These are phyloP conservation scores for Populus trichocarpa DNA, from an alignment of 441 rosid genomes.

Conservation along the genomic window DNA sequence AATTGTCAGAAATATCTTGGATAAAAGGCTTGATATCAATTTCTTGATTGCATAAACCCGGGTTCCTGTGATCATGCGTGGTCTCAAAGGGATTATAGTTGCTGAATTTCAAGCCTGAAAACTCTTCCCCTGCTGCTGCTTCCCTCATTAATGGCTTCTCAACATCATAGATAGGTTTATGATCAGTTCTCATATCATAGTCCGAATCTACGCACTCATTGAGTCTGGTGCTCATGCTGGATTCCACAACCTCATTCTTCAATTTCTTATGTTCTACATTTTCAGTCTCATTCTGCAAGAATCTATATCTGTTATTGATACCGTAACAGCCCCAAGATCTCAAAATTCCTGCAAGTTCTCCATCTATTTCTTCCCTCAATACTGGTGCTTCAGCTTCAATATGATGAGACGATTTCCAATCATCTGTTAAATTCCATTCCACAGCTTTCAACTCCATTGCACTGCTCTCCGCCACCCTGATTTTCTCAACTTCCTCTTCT, in stretches of 20 bases:
- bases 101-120: neutral
- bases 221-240: neutral
- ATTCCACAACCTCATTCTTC: neutral
- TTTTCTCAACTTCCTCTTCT: slow-evolving; percentile 1
- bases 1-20: neutral
- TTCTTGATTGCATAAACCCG: neutral
- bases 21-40: slow-evolving; percentile 16
- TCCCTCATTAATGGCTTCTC: neutral
- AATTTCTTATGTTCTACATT: neutral
- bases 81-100: neutral
- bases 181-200: neutral
- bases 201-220: neutral
- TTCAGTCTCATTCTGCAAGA: slow-evolving; percentile 9
- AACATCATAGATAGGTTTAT: slow-evolving; percentile 1
- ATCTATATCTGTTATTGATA: neutral
- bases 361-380: neutral
- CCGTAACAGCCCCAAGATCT: neutral
- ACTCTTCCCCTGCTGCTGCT: neutral
- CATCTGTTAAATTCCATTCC: neutral
- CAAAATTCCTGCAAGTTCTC: neutral
- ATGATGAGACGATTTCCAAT: neutral
- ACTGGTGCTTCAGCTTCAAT: slow-evolving; percentile 1
- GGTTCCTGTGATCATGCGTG: neutral
- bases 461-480: neutral
- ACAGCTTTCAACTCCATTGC: neutral